Base-by-base conservation (phyloP, 2,329 filamentous ascomycete genomes). In the Xylaria sp. region DNA sequence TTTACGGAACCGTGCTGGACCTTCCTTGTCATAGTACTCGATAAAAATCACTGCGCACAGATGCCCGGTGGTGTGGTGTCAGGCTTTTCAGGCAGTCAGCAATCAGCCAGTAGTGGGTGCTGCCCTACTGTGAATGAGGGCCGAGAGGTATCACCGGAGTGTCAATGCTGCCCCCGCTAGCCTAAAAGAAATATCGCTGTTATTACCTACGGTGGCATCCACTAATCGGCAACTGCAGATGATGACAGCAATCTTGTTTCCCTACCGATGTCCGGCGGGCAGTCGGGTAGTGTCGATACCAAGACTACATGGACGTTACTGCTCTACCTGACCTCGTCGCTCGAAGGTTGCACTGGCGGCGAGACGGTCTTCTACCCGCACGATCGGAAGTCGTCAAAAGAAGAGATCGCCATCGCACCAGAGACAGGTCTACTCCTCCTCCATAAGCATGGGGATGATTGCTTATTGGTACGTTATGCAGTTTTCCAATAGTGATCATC, bases 321-420 rank as follows among this genome's bases (percentile, higher is more conserved):
- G 0, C 82, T 97, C 34, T 97, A 97, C 68, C 80, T 97, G 50
- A 94, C 90, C 1, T 91, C 88, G 1, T 78, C 85, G 2, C 74
- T 81, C 1, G 90, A 90, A 6, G 89, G 89, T 3, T 95, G 92
- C 64, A 71, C 83, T 19, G 93, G 93, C 19, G 93, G 93, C 26
- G 91, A 96, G 72, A 97, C 93, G 0, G 90, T 94, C 26, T 97
- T 97, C 72, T 95, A 95, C 69, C 90, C 90, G 0, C 85, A 90
- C 59, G 82, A 85, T 63, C 75, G 80, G 40, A 76, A 76, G 56
- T 72, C 78, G 2, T 68, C 78, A 17, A 79, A 80, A 17, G 83
- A 89, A 63, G 89, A 88, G 17, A 82, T 96, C 46, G 80, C 85
- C 1, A 85, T 95, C 6, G 81, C 81, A 1, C 83, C 90, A 9